A percentile compares a stretch with the other conserved stretches of the same genome.
These are phyloP conservation scores for Candida koratica DNA, from an alignment of 805 yeast species.

Conservation along the genomic window DNA sequence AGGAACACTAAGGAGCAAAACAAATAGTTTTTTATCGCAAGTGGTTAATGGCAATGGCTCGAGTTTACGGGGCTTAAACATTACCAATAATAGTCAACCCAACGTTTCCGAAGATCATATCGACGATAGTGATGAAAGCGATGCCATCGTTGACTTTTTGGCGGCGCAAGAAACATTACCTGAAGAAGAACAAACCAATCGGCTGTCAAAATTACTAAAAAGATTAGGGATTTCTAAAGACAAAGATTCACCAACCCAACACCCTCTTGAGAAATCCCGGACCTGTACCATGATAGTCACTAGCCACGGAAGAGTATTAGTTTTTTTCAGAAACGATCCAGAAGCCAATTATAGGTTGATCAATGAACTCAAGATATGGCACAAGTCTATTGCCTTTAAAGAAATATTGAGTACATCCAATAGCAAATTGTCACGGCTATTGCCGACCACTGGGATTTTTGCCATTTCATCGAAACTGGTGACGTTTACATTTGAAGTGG, in stretches of 20 bases:
- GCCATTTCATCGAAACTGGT: slow-evolving; percentile 54
- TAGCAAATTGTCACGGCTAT: slow-evolving; percentile 24
- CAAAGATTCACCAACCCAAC: slow-evolving; percentile 15
- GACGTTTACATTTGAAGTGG: slow-evolving; percentile 56
- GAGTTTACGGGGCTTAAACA: slow-evolving; percentile 19
- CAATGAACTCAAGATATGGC: slow-evolving; percentile 52
- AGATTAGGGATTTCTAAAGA: slow-evolving; percentile 17
- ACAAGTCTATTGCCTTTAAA: slow-evolving; percentile 51
- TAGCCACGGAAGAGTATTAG: slow-evolving; percentile 57
- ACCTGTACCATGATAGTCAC: slow-evolving; percentile 57
- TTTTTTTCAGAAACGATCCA: slow-evolving; percentile 45
- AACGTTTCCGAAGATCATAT: slow-evolving; percentile 1
- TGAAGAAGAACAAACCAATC: slow-evolving; percentile 4
- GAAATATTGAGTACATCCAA: slow-evolving; percentile 47
- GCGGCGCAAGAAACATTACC: slow-evolving; percentile 19
- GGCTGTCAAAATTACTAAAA: slow-evolving; percentile 18
- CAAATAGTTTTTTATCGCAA: slow-evolving; percentile 32
- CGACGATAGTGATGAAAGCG: slow-evolving; percentile 48
- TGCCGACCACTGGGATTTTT: slow-evolving; percentile 45
- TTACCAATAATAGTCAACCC: neutral
- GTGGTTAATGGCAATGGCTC: slow-evolving; percentile 34
- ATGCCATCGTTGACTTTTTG: slow-evolving; percentile 58
- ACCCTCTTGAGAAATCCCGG: slow-evolving; percentile 35
- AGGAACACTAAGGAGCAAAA: slow-evolving; percentile 25
- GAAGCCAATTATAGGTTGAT: slow-evolving; percentile 43